These are phyloP conservation scores for Monilinia laxa DNA, from an alignment of 2,329 filamentous ascomycete species.

Conservation along the genomic window DNA sequence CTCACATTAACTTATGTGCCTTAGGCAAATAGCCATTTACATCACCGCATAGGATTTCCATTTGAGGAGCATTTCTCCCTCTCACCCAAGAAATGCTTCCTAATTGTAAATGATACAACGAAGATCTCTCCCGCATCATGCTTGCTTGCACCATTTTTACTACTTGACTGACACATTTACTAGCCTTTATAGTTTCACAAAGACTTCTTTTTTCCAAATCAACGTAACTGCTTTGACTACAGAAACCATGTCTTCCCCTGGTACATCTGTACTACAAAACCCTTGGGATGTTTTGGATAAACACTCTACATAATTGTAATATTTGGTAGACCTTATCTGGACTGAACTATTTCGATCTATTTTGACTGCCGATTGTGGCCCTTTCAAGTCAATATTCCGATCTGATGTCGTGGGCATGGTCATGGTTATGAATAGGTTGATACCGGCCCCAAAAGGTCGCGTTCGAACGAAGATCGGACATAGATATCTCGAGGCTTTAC, in stretches of 20 bases:
- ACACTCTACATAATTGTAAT: neutral
- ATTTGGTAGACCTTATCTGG: neutral
- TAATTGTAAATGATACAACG: neutral
- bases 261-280: neutral
- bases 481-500: conserved; percentile 39
- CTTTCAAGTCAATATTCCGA: conserved; percentile 19
- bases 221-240: conserved; percentile 13
- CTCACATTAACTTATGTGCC: neutral
- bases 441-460: conserved; percentile 36
- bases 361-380: conserved; percentile 17
- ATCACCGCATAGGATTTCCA: conserved; percentile 11
- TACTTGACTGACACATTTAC: conserved; percentile 22
- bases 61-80: conserved; percentile 23
- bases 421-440: conserved; percentile 30
- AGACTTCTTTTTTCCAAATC: conserved; percentile 2
- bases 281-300: neutral
- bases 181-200: conserved; percentile 17
- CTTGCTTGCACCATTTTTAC: conserved; percentile 18
- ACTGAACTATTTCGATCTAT: neutral
- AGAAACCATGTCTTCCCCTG: conserved; percentile 20
- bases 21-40: neutral
- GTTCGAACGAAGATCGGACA: conserved; percentile 37
- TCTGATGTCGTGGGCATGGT: conserved; percentile 25
- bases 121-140: conserved; percentile 16
- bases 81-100: neutral